A percentile compares a stretch with the other conserved stretches of the same genome.
These are phyloP conservation scores for Erythrobasidium hasegawianum DNA, from an alignment of 1,284 basidiomycete genomes.

Conservation along the genomic window DNA sequence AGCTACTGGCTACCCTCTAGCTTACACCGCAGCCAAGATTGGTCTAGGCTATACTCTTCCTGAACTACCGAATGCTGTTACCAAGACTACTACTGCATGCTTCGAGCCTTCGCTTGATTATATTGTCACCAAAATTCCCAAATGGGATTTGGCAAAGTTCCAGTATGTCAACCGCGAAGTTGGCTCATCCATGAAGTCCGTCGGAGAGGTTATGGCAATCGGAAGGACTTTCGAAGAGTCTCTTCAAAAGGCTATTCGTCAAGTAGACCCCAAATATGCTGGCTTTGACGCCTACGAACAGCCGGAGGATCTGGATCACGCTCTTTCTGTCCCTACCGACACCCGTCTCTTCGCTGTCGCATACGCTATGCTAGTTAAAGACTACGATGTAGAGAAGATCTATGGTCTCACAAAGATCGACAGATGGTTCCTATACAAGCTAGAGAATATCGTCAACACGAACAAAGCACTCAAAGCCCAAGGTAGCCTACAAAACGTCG, in stretches of 20 bases:
- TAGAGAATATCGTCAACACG: conserved; percentile 91
- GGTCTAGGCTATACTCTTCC: conserved; percentile 98
- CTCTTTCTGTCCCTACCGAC: conserved; percentile 71
- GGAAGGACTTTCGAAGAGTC: conserved; percentile 98
- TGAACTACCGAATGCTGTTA: conserved; percentile 96
- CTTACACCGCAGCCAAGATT: conserved; percentile 98
- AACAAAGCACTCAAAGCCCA: conserved; percentile 67
- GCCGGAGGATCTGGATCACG: conserved; percentile 77
- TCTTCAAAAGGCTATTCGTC: conserved; percentile 96
- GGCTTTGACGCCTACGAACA: conserved; percentile 68
- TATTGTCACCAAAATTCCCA: conserved; percentile 99
- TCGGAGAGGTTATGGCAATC: conserved; percentile 99
- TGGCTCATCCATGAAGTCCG: conserved; percentile 97
- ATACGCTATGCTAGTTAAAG: conserved; percentile 91
- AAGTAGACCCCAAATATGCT: conserved; percentile 80
- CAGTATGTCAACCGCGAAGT: conserved; percentile 90
- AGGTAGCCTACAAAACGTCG: conserved; percentile 60
- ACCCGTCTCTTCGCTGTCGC: conserved; percentile 95
- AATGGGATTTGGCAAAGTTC: conserved; percentile 99
- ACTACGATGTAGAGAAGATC: conserved; percentile 82
- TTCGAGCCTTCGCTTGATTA: conserved; percentile 99
- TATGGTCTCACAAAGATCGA: conserved; percentile 97
- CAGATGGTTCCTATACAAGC: conserved; percentile 99
- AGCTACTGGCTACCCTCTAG: conserved; percentile 97
- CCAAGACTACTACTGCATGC: conserved; percentile 98